A percentile compares a stretch with the other conserved stretches of the same genome.
Conservation (phyloP, 352 stramenopile species). For the Globisporangium mamillatum region DNA sequence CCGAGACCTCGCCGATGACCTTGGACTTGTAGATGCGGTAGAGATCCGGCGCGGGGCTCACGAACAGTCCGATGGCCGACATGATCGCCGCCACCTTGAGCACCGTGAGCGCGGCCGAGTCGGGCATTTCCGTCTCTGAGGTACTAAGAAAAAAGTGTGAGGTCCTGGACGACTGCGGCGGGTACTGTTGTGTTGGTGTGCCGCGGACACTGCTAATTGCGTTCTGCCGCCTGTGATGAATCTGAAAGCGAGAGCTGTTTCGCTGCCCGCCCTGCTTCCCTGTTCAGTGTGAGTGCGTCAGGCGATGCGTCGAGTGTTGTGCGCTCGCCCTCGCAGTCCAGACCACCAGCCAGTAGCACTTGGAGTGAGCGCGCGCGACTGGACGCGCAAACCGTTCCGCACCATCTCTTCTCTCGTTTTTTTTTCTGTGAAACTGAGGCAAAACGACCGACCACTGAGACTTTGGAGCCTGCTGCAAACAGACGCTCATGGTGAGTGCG, state of each 20-base stretch:
- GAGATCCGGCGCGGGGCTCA: constrained; percentile 10
- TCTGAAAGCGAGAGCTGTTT: neutral
- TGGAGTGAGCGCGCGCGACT: neutral
- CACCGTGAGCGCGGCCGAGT: constrained; percentile 11
- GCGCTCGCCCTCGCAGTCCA: neutral
- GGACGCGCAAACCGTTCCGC: neutral
- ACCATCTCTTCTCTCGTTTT: neutral
- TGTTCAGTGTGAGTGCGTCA: neutral
- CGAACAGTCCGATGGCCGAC: constrained; percentile 8
- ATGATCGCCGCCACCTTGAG: constrained; percentile 8
- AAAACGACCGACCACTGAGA: constrained; percentile 3
- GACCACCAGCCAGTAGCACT: neutral
- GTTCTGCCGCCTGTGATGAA: neutral
- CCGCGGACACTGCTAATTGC: neutral
- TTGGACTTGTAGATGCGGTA: constrained; percentile 14
- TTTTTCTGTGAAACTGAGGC: neutral
- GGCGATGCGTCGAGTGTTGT: neutral
- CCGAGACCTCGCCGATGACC: constrained; percentile 13
- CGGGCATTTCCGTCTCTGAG: neutral
- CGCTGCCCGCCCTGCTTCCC: neutral
- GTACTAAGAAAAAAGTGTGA: neutral
- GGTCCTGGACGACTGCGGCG: neutral
- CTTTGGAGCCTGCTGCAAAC: neutral
- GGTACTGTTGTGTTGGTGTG: neutral
- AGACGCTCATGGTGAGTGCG: neutral